A percentile compares a stretch with the other conserved stretches of the same genome.
These are phyloP conservation scores for Metschnikowia kofuensis DNA, from an alignment of 805 yeast genomes.

Conservation along the genomic window DNA sequence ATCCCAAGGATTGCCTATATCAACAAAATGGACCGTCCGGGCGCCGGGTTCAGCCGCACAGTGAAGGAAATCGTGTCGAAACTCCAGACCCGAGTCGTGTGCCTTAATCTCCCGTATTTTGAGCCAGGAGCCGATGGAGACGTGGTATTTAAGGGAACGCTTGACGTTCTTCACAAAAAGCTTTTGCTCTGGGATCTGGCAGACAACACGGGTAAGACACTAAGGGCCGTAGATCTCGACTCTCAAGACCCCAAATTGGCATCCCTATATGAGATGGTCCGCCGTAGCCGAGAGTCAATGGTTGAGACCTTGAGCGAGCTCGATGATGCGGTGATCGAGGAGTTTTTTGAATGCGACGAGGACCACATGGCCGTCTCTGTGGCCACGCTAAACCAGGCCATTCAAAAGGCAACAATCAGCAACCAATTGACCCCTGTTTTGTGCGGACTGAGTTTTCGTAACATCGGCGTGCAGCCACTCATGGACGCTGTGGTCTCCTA, in stretches of 20 bases:
- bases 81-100: conserved; percentile 67
- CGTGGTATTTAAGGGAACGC: conserved; percentile 58
- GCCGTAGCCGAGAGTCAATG: conserved; percentile 64
- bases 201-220: conserved; percentile 48
- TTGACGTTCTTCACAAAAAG: conserved; percentile 70
- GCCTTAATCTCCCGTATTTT: conserved; percentile 79
- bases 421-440: conserved; percentile 70
- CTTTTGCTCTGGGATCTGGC: conserved; percentile 49
- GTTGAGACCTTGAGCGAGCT: conserved; percentile 82
- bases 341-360: conserved; percentile 67
- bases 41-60: conserved; percentile 91
- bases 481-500: conserved; percentile 66
- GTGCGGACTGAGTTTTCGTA: conserved; percentile 90
- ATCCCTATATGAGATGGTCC: conserved; percentile 44
- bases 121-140: conserved; percentile 29
- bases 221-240: conserved; percentile 45
- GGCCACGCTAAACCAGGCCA: conserved; percentile 50
- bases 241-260: conserved; percentile 15
- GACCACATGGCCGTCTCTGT: conserved; percentile 67
- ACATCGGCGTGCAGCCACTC: conserved; percentile 93
- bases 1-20: conserved; percentile 81
- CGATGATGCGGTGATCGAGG: conserved; percentile 74
- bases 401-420: conserved; percentile 60
- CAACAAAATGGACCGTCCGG: conserved; percentile 95
- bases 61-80: conserved; percentile 79